A percentile compares a stretch with the other conserved stretches of the same genome.
Conservation (phyloP, 257 asterid genomes). For the Ilex asprella region DNA sequence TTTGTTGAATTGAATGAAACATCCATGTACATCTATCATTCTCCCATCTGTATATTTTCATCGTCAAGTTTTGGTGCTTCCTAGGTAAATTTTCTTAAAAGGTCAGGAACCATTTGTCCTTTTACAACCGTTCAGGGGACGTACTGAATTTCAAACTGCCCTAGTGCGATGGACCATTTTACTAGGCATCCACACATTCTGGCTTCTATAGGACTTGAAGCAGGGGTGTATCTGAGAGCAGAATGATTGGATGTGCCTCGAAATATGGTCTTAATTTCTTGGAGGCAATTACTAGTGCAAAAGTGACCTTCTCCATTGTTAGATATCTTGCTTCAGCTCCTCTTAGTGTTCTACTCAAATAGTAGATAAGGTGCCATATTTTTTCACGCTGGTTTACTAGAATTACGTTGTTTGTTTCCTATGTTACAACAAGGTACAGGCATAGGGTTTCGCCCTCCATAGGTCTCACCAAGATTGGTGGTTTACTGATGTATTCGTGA, state of each 20-base stretch:
- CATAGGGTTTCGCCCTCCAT: too few relatives aligned
- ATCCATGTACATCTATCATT: neutral
- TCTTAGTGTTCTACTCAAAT: neutral
- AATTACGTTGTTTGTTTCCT: too few relatives aligned
- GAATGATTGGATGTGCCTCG: neutral
- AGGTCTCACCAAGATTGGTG: neutral
- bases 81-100: neutral
- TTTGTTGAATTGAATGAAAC: neutral
- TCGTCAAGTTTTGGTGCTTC: neutral
- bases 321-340: neutral
- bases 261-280: neutral
- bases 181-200: too few relatives aligned
- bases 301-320: neutral
- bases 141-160: neutral
- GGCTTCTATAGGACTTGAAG: too few relatives aligned
- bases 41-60: neutral
- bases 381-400: too few relatives aligned
- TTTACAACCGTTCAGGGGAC: neutral
- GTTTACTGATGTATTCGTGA: neutral
- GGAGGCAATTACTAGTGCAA: neutral
- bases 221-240: neutral
- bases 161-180: neutral
- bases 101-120: neutral
- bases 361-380: too few relatives aligned
- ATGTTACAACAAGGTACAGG: too few relatives aligned